Evolutionary conservation across 441 rosid species (phyloP).

Genomic region (Dalechampia spathulata): DNA sequence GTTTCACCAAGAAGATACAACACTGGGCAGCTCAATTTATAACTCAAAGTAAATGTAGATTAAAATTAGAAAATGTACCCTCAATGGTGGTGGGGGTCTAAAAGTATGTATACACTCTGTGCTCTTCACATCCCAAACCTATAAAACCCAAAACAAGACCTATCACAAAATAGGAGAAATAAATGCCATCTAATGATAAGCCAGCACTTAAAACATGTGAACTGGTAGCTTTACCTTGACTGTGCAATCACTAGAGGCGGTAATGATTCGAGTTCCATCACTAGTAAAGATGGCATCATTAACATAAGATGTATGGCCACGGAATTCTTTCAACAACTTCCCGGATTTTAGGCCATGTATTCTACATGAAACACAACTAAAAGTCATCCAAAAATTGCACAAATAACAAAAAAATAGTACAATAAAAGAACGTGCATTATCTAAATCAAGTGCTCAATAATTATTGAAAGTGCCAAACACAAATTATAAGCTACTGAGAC

Average conservation of each 20-base stretch:
- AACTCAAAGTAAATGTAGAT: conserved; percentile 2
- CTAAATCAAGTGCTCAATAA: background rate
- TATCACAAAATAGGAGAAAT: conserved; percentile 16
- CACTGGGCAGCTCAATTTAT: too few species aligned
- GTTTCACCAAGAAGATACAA: too few species aligned
- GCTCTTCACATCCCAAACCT: conserved; percentile 98
- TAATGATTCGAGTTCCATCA: conserved; percentile 85
- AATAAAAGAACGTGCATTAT: background rate
- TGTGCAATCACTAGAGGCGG: conserved; percentile 93
- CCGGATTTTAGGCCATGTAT: conserved; percentile 49
- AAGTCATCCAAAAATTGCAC: conserved; percentile 1
- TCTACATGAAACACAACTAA: conserved; percentile 8
- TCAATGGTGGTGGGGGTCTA: conserved; percentile 91
- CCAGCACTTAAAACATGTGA: background rate
- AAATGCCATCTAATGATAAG: background rate
- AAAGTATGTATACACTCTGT: conserved; percentile 91
- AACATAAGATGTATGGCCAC: conserved; percentile 22
- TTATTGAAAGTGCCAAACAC: background rate
- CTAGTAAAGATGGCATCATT: conserved; percentile 58
- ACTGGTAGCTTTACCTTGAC: conserved; percentile 48
- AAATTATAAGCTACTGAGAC: background rate
- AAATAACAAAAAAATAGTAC: background rate
- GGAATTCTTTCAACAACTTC: conserved; percentile 76
- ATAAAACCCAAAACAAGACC: conserved; percentile 12
- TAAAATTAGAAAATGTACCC: conserved; percentile 40